Evolutionary conservation across 2,329 filamentous ascomycete genomes (phyloP).

Genomic region (Trichoderma hamatum): DNA sequence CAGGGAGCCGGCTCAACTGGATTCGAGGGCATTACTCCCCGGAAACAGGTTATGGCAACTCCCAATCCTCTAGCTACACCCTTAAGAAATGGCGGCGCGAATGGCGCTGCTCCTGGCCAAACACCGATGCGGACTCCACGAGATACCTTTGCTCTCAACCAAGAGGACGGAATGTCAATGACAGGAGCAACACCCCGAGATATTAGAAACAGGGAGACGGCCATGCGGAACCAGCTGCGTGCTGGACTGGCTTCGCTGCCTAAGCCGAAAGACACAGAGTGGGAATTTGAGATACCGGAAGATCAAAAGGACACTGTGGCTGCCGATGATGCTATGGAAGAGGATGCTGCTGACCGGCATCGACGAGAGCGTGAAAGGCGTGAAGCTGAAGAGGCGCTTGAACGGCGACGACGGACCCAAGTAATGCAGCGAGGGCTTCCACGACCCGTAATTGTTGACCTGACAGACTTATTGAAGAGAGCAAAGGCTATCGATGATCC

Average conservation of each 20-base stretch:
- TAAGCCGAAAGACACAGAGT: constrained; percentile 90
- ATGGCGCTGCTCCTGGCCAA: constrained; percentile 70
- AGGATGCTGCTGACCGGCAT: constrained; percentile 73
- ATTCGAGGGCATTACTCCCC: constrained; percentile 81
- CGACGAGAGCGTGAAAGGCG: constrained; percentile 72
- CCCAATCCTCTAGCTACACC: constrained; percentile 96
- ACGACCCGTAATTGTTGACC: constrained; percentile 72
- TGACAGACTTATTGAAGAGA: constrained; percentile 66
- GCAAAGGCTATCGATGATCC: constrained; percentile 65
- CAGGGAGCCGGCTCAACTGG: constrained; percentile 83
- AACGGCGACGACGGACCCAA: constrained; percentile 82
- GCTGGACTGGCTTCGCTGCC: constrained; percentile 79
- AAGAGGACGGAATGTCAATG: constrained; percentile 67
- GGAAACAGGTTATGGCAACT: constrained; percentile 80
- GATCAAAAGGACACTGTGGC: constrained; percentile 66
- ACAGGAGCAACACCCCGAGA: constrained; percentile 78
- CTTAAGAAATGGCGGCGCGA: constrained; percentile 61
- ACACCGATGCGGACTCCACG: constrained; percentile 87
- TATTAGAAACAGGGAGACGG: constrained; percentile 69
- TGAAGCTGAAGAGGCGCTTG: constrained; percentile 73
- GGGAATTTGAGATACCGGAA: constrained; percentile 90
- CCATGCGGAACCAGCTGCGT: constrained; percentile 68
- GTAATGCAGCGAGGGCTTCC: constrained; percentile 87
- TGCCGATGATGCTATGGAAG: constrained; percentile 55
- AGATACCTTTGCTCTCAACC: constrained; percentile 84